These are phyloP conservation scores for Fragaria ananassa DNA, from an alignment of 306 rosid species.

Conservation along the genomic window DNA sequence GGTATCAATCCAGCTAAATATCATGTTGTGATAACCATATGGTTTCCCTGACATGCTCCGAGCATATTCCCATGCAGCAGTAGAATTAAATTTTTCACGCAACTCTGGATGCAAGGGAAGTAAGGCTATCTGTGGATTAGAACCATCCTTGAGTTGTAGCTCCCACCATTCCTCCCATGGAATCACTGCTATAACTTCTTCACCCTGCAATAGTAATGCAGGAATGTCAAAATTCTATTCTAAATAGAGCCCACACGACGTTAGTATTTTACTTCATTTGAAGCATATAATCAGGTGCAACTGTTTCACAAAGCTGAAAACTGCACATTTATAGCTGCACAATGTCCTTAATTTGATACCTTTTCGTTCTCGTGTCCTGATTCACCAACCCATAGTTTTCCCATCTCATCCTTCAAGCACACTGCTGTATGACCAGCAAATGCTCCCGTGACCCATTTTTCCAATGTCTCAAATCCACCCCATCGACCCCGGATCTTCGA, in stretches of 20 bases:
- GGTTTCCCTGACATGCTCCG: conserved; percentile 96
- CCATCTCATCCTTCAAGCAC: conserved; percentile 92
- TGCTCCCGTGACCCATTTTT: conserved; percentile 97
- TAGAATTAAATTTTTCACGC: conserved; percentile 70
- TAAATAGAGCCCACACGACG: neutral
- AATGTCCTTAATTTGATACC: conserved; percentile 43
- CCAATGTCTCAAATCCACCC: conserved; percentile 98
- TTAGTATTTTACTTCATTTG: neutral
- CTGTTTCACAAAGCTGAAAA: conserved; percentile 1
- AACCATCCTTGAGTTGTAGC: conserved; percentile 68
- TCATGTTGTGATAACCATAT: conserved; percentile 98
- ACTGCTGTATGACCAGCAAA: conserved; percentile 99
- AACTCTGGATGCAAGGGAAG: conserved; percentile 83
- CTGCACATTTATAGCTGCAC: neutral
- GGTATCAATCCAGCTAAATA: conserved; percentile 99
- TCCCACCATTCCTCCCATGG: conserved; percentile 99
- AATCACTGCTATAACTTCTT: conserved; percentile 83
- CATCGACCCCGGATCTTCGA: conserved; percentile 98
- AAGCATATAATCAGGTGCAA: neutral
- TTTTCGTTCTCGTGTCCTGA: conserved; percentile 97
- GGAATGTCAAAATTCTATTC: neutral
- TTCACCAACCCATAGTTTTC: conserved; percentile 97
- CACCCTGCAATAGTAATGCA: conserved; percentile 57
- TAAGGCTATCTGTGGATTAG: conserved; percentile 93
- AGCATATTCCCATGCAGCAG: conserved; percentile 97